These are phyloP conservation scores for Cyclaneusma minus DNA, from an alignment of 2,329 filamentous ascomycete species.

Conservation along the genomic window DNA sequence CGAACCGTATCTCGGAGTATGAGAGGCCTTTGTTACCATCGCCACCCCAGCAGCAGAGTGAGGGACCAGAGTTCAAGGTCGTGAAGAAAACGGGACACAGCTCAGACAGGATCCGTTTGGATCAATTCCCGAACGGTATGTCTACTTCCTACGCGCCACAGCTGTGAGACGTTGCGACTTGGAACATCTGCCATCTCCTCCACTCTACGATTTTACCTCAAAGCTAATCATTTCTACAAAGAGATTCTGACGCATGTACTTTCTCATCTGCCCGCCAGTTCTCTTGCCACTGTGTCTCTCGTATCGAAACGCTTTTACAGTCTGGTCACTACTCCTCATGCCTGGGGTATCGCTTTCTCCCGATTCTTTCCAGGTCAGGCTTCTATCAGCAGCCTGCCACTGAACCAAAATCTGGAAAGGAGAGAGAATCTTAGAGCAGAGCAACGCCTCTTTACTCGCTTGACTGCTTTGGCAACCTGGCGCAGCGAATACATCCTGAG, in stretches of 20 bases:
- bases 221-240: slow-evolving; percentile 26
- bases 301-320: slow-evolving; percentile 79
- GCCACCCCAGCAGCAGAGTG: slow-evolving; percentile 23
- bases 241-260: slow-evolving; percentile 86
- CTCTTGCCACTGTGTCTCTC: slow-evolving; percentile 66
- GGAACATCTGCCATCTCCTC: slow-evolving; percentile 5
- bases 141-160: slow-evolving; percentile 6
- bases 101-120: slow-evolving; percentile 13
- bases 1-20: slow-evolving; percentile 43
- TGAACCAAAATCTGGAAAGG: slow-evolving; percentile 24
- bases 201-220: slow-evolving; percentile 6
- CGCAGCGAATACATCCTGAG: slow-evolving; percentile 87
- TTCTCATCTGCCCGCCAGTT: slow-evolving; percentile 76
- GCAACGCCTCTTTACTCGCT: slow-evolving; percentile 63
- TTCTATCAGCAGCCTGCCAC: slow-evolving; percentile 25
- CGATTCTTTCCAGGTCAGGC: slow-evolving; percentile 76
- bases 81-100: slow-evolving; percentile 25
- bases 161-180: slow-evolving; percentile 4
- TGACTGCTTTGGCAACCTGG: slow-evolving; percentile 82
- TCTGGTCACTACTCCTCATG: slow-evolving; percentile 79
- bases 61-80: slow-evolving; percentile 38
- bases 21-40: slow-evolving; percentile 39
- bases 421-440: slow-evolving; percentile 50
- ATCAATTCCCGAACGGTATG: slow-evolving; percentile 69
- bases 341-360: slow-evolving; percentile 84